Evolutionary conservation across 257 asterid genomes (phyloP).

Genomic region (Nicotiana benthamiana): DNA sequence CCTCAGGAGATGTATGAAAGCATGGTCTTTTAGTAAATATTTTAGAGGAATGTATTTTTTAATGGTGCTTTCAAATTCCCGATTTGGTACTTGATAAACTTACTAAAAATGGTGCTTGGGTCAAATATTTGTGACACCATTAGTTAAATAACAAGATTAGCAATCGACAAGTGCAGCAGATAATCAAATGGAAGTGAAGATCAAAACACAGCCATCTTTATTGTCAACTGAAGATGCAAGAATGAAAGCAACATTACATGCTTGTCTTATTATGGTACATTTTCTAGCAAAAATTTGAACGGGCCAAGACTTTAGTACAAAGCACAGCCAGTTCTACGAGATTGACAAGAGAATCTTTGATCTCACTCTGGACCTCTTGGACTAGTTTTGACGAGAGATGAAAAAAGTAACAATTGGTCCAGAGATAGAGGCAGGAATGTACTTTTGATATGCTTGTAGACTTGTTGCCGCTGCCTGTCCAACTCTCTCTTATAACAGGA

Average conservation of each 20-base stretch:
- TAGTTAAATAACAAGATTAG: neutral
- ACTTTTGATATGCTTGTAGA: neutral
- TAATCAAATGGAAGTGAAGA: neutral
- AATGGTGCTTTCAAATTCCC: neutral
- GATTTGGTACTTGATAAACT: neutral
- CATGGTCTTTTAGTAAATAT: neutral
- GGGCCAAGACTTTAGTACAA: neutral
- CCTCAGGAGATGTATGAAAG: neutral
- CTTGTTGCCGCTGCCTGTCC: neutral
- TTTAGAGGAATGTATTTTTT: neutral
- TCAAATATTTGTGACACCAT: neutral
- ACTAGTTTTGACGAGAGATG: neutral
- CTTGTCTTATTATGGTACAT: neutral
- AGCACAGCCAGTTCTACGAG: neutral
- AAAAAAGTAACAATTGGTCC: neutral
- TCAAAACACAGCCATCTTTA: neutral
- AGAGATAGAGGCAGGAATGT: neutral
- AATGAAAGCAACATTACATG: neutral
- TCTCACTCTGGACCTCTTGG: neutral
- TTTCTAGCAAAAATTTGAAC: neutral
- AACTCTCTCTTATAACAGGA: neutral
- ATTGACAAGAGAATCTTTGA: neutral
- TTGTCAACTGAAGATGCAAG: neutral
- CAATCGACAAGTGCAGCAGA: neutral
- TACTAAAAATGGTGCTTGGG: neutral